phyloP scores from a whole-genome alignment of 2,329 filamentous ascomycete species.

The Chaetomium olivaceum region DNA sequence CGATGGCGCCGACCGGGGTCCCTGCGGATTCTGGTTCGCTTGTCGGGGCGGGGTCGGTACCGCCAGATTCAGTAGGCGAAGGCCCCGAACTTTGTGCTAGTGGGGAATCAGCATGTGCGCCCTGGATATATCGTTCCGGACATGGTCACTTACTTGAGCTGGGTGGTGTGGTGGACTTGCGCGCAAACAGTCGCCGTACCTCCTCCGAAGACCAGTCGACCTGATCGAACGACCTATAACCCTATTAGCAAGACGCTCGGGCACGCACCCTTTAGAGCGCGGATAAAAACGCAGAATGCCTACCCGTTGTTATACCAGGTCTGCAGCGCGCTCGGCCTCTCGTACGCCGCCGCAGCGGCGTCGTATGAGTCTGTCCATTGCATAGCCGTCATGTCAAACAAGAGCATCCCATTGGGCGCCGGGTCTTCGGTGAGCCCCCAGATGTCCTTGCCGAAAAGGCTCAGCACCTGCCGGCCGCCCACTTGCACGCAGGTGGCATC shows the following conservation, averaged over 20 bases:
- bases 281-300: background rate
- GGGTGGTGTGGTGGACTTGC: background rate
- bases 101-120: background rate
- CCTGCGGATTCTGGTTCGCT: background rate
- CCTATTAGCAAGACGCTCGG: background rate
- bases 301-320: slow-evolving; percentile 25
- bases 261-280: background rate
- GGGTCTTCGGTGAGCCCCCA: slow-evolving; percentile 6
- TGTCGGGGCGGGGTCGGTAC: background rate
- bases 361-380: slow-evolving; percentile 27
- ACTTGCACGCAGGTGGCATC: slow-evolving; percentile 20
- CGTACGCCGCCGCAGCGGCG: slow-evolving; percentile 17
- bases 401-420: slow-evolving; percentile 21
- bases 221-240: background rate
- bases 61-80: background rate
- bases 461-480: slow-evolving; percentile 26
- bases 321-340: slow-evolving; percentile 18
- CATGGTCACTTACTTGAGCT: background rate
- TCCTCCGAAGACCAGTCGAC: slow-evolving; percentile 25
- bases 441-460: slow-evolving; percentile 14
- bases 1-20: slow-evolving; percentile 22
- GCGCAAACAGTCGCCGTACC: slow-evolving; percentile 21
- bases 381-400: slow-evolving; percentile 28
- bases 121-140: background rate
- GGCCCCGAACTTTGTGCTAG: background rate